Evolutionary conservation across 2,329 filamentous ascomycete species (phyloP).

Genomic region (Penicillium capsulatum): DNA sequence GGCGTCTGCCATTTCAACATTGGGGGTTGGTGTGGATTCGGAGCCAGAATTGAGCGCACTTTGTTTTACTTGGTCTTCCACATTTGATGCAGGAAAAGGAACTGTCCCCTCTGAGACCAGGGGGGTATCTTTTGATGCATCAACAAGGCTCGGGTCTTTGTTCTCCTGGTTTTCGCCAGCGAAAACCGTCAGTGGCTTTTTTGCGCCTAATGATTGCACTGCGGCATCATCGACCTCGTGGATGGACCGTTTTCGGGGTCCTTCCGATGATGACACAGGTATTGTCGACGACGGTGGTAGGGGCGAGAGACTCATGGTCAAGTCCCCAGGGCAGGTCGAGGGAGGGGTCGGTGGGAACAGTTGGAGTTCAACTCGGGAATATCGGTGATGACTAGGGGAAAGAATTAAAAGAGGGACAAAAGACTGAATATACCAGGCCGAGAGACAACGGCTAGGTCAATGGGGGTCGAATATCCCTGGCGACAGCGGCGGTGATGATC

Average conservation of each 20-base stretch:
- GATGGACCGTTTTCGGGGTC: slow-evolving; percentile 28
- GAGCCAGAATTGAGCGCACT: not conserved
- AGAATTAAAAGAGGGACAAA: not conserved
- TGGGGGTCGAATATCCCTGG: too few relatives aligned
- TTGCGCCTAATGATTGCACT: slow-evolving; percentile 9
- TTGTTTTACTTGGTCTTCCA: too few relatives aligned
- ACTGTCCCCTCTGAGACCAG: not conserved
- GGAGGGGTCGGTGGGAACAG: not conserved
- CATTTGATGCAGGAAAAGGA: too few relatives aligned
- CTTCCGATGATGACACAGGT: slow-evolving; percentile 13
- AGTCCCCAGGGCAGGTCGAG: slow-evolving; percentile 4
- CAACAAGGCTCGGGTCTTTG: slow-evolving; percentile 8
- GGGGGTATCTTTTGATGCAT: not conserved
- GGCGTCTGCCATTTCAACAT: not conserved
- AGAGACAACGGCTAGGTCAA: not conserved
- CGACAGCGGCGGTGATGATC: not conserved
- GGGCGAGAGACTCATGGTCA: slow-evolving; percentile 20
- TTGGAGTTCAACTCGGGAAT: not conserved
- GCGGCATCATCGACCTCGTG: slow-evolving; percentile 25
- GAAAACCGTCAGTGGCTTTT: slow-evolving; percentile 11
- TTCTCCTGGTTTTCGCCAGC: slow-evolving; percentile 24
- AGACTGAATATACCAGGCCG: too few relatives aligned
- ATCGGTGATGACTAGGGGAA: not conserved
- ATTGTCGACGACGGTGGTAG: slow-evolving; percentile 14
- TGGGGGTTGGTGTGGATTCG: too few relatives aligned